Conservation (phyloP, 768 basidiomycete species). For the Termitomyces sp. region DNA sequence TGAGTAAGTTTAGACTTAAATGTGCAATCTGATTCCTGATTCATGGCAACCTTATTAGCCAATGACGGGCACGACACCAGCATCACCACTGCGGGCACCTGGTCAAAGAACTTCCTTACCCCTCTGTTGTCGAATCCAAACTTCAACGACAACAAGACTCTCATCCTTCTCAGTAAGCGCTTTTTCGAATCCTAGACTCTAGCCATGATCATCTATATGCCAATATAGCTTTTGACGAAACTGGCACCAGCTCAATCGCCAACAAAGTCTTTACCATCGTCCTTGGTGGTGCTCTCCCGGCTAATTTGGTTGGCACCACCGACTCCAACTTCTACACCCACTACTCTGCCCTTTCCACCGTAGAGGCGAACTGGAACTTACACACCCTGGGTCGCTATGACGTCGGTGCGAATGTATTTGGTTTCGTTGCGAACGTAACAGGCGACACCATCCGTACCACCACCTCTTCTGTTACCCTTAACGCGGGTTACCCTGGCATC, state of each 20-base stretch:
- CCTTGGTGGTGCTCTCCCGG: constrained; percentile 40
- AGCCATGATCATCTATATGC: not conserved
- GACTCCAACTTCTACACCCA: constrained; percentile 58
- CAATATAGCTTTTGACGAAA: constrained; percentile 50
- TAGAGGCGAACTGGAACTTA: constrained; percentile 61
- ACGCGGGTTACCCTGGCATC: constrained; percentile 21
- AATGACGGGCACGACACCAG: constrained; percentile 62
- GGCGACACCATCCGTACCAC: constrained; percentile 30
- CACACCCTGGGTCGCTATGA: constrained; percentile 48
- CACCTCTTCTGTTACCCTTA: constrained; percentile 13
- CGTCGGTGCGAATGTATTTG: constrained; percentile 42
- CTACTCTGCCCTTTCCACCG: constrained; percentile 51
- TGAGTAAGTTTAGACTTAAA: constrained; percentile 21
- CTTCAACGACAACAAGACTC: constrained; percentile 51
- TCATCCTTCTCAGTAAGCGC: constrained; percentile 43
- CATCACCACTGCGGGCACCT: constrained; percentile 39
- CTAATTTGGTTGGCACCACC: constrained; percentile 32
- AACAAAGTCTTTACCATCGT: constrained; percentile 44
- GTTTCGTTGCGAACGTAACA: constrained; percentile 40
- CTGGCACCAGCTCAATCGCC: constrained; percentile 29
- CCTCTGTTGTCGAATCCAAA: constrained; percentile 43
- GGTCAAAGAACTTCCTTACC: constrained; percentile 45
- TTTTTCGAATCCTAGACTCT: not conserved
- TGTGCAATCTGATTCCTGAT: not conserved
- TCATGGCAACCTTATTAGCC: constrained; percentile 14